These are phyloP conservation scores for Pseudovirgaria hyperparasitica DNA, from an alignment of 2,329 filamentous ascomycete genomes.

Conservation along the genomic window DNA sequence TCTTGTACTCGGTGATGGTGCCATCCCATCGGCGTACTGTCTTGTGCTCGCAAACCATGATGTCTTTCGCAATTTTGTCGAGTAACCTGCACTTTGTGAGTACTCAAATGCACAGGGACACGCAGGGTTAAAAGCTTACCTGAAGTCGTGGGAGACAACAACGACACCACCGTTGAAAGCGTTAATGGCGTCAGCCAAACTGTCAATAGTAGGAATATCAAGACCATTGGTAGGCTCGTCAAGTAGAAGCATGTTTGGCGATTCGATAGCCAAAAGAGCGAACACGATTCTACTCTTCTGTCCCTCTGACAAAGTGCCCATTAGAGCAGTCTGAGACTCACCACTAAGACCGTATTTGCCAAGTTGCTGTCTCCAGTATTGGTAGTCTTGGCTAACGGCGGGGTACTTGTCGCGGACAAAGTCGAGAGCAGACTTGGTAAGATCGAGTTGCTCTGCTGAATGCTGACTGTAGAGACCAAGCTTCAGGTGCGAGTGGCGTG, in stretches of 20 bases:
- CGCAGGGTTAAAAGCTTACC: conserved; percentile 52
- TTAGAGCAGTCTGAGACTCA: conserved; percentile 88
- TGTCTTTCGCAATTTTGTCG: conserved; percentile 99
- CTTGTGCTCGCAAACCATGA: conserved; percentile 98
- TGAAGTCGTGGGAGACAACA: conserved; percentile 97
- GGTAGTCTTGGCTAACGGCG: conserved; percentile 86
- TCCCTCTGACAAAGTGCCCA: conserved; percentile 94
- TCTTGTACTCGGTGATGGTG: conserved; percentile 89
- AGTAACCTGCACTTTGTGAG: conserved; percentile 55
- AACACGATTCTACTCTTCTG: conserved; percentile 99
- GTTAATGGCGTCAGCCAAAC: conserved; percentile 93
- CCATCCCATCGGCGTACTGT: conserved; percentile 84
- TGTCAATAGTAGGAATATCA: conserved; percentile 97
- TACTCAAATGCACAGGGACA: neutral
- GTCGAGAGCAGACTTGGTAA: conserved; percentile 94
- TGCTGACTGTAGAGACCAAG: conserved; percentile 97
- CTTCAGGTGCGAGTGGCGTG: conserved; percentile 95
- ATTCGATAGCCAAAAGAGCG: conserved; percentile 85
- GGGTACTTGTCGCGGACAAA: conserved; percentile 95
- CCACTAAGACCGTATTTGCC: conserved; percentile 88
- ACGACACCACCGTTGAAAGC: conserved; percentile 93
- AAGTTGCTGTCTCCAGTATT: conserved; percentile 98
- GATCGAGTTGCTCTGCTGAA: conserved; percentile 93
- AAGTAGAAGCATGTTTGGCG: conserved; percentile 92
- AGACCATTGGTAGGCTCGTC: conserved; percentile 99